A percentile compares a stretch with the other conserved stretches of the same genome.
Evolutionary conservation across 805 yeast genomes (phyloP).

Genomic region (Pichia phayaonensis): DNA sequence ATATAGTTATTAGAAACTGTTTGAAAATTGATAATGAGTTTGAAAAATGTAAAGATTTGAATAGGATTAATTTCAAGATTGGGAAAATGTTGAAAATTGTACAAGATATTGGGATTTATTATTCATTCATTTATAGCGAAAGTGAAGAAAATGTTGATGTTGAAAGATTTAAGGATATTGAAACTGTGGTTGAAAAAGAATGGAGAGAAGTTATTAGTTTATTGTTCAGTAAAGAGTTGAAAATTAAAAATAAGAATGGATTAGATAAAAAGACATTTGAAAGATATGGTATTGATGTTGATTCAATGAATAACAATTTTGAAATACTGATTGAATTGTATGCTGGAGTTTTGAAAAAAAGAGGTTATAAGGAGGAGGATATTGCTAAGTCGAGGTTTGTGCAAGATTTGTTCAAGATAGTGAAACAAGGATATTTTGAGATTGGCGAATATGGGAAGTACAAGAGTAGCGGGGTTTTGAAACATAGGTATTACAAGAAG

Average conservation of each 20-base stretch:
- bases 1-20: slow-evolving; percentile 39
- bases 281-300: slow-evolving; percentile 12
- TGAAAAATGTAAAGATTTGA: slow-evolving; percentile 45
- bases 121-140: slow-evolving; percentile 30
- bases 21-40: slow-evolving; percentile 72
- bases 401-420: slow-evolving; percentile 17
- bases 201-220: slow-evolving; percentile 31
- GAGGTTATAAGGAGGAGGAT: slow-evolving; percentile 19
- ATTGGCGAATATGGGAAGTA: slow-evolving; percentile 3
- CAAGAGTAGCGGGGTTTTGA: neutral
- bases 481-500: neutral
- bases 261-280: slow-evolving; percentile 14
- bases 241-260: slow-evolving; percentile 18
- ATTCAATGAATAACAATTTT: slow-evolving; percentile 17
- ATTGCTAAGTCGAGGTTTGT: slow-evolving; percentile 18
- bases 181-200: slow-evolving; percentile 36
- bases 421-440: slow-evolving; percentile 19
- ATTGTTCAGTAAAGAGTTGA: slow-evolving; percentile 22
- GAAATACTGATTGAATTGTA: slow-evolving; percentile 20
- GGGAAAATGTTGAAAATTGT: slow-evolving; percentile 32
- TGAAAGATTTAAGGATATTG: slow-evolving; percentile 26
- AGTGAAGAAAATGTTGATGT: slow-evolving; percentile 27
- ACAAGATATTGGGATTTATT: slow-evolving; percentile 38
- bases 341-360: slow-evolving; percentile 9
- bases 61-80: slow-evolving; percentile 47